A percentile compares a stretch with the other conserved stretches of the same genome.
Conservation (phyloP, 2,329 filamentous ascomycete species). For the Colletotrichum coccodes region DNA sequence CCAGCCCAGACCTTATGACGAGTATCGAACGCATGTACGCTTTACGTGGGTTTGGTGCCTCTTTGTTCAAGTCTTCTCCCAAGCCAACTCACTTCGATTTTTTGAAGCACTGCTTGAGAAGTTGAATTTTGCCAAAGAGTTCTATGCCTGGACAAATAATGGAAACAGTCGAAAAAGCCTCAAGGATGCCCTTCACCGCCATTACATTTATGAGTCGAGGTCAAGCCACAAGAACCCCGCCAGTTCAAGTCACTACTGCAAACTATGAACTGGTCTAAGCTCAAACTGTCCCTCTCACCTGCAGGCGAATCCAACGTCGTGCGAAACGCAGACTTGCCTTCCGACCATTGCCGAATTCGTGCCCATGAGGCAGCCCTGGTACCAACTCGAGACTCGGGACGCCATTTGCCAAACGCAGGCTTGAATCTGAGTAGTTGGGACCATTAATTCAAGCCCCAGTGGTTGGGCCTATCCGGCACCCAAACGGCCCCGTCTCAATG, state of each 20-base stretch:
- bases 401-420: not conserved
- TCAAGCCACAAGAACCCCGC: not conserved
- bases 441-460: not conserved
- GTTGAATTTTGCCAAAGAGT: no score
- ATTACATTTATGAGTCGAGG: not conserved
- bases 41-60: not conserved
- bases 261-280: not conserved
- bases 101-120: not conserved
- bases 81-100: not conserved
- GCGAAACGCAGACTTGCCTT: not conserved
- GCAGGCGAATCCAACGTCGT: not conserved
- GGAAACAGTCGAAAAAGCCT: not conserved
- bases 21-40: not conserved
- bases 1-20: not conserved
- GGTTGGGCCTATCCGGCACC: not conserved
- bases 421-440: not conserved
- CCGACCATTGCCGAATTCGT: not conserved
- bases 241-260: not conserved
- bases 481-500: not conserved
- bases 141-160: not conserved
- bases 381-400: not conserved
- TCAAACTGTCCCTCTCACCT: not conserved
- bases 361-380: not conserved
- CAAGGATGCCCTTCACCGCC: not conserved
- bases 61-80: not conserved